Evolutionary conservation across 1,284 basidiomycete genomes (phyloP), one percentile per base, ranked within the genome.

Genomic region (Fomitopsis pinicola): DNA sequence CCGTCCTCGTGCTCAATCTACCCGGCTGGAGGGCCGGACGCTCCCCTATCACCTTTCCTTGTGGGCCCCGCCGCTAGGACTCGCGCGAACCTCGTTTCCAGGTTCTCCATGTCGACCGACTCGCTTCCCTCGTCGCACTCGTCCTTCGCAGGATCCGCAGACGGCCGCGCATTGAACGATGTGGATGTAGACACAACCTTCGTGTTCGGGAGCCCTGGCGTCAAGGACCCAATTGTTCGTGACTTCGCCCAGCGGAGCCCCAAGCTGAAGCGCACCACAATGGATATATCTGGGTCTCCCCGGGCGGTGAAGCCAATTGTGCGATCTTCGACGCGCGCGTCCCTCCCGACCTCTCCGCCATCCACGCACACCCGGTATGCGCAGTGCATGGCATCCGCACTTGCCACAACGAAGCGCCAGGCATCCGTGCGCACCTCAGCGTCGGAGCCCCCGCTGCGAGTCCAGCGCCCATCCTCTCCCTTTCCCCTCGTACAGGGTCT

Each of bases 1-100:
- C 68, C 69, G 2, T 68, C 67, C 2, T 64, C 68, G 7, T 69
- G 67, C 58, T 67, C 64, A 9, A 57, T 68, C 2, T 62, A 66
- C 59, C 8, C 40, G 9, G 26, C 35, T 33, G 28, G 52, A 22
- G 35, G 19, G 17, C 9, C 5, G 35, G 36, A 15, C 3, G 52
- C 19, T 35, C 19, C 35, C 8, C 52, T 22, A 12, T 54, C 52
- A 2, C 52, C 52, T 22, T 33, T 54, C 17, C 52, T 54, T 12
- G 35, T n/a, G 14, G 52, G 52, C 14, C 52, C 52, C 10, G 52
- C 52, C 17, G 52, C 52, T 9, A n/a, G 36, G 28, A 54, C 52
- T 10, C 33, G 52, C 0, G 36, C 38, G 19, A 30, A 36, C 10
- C 22, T 58, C 45, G 38, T 58, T 5, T 53, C 54, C 22, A 44